Conservation (phyloP, 2,329 filamentous ascomycete genomes). For the Ceratocystis cacaofunesta region DNA sequence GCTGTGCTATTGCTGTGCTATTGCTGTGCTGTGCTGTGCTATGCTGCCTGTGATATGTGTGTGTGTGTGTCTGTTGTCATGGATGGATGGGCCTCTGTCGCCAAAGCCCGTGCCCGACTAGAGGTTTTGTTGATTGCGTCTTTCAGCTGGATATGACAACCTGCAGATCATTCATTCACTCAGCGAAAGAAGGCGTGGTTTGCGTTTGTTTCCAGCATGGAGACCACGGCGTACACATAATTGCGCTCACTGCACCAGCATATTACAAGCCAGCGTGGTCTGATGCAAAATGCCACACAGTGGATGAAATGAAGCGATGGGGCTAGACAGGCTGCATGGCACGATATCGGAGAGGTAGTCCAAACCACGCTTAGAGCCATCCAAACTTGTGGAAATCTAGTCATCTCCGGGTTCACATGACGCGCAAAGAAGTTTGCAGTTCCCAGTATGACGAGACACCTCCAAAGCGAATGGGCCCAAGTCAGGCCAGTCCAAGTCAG, state of each 20-base stretch:
- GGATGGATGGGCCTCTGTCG: background rate
- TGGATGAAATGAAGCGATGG: too few relatives aligned
- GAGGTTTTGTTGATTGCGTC: background rate
- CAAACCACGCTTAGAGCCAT: background rate
- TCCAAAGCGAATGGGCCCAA: background rate
- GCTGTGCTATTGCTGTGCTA: background rate
- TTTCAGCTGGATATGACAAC: background rate
- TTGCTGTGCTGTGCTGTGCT: background rate
- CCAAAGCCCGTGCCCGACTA: background rate
- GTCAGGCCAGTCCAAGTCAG: background rate
- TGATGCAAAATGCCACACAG: too few relatives aligned
- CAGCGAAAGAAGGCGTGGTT: background rate
- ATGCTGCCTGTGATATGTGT: background rate
- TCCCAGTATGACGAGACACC: background rate
- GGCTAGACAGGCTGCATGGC: background rate
- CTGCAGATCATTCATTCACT: slow-evolving; percentile 1
- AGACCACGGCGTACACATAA: too few relatives aligned
- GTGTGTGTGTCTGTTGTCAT: background rate
- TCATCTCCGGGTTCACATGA: background rate
- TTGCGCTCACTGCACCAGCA: too few relatives aligned
- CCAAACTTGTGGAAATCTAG: background rate
- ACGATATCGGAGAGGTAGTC: background rate
- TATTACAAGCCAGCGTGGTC: too few relatives aligned
- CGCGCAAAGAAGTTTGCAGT: background rate
- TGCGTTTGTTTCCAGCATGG: too few relatives aligned